Evolutionary conservation across 2,329 filamentous ascomycete genomes (phyloP).

Genomic region (Gremmenia infestans): DNA sequence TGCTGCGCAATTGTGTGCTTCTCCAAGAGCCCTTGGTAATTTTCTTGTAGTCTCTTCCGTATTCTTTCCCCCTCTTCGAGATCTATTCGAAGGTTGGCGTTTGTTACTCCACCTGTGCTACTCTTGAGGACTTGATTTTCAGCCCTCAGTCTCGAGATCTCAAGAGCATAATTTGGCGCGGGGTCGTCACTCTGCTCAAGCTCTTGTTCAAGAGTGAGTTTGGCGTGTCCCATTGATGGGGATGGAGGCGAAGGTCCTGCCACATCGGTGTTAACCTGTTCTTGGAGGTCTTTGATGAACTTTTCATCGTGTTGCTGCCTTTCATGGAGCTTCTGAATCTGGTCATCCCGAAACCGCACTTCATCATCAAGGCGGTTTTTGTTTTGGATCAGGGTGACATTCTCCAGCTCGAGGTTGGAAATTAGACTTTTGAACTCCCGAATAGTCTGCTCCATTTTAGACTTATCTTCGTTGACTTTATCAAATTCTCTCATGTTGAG

Average conservation of each 20-base stretch:
- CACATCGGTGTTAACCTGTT: conserved; percentile 37
- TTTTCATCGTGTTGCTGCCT: conserved; percentile 41
- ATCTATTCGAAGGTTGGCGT: conserved; percentile 49
- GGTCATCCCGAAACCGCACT: conserved; percentile 26
- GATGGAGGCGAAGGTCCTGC: conserved; percentile 17
- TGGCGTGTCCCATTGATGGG: conserved; percentile 7
- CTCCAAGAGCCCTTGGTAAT: conserved; percentile 53
- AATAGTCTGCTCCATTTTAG: conserved; percentile 32
- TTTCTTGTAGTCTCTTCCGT: conserved; percentile 47
- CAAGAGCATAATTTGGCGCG: conserved; percentile 44
- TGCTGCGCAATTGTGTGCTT: conserved; percentile 53
- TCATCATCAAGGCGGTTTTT: conserved; percentile 44
- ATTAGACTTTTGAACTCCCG: conserved; percentile 35
- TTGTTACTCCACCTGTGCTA: conserved; percentile 50
- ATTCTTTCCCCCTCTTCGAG: conserved; percentile 50
- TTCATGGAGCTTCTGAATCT: conserved; percentile 31
- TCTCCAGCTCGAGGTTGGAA: conserved; percentile 28
- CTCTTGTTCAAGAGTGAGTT: conserved; percentile 54
- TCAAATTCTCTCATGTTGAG: conserved; percentile 39
- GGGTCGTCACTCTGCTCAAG: conserved; percentile 37
- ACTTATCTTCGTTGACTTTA: conserved; percentile 25
- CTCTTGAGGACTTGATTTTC: conserved; percentile 56
- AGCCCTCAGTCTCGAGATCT: conserved; percentile 54
- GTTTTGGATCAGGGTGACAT: conserved; percentile 35
- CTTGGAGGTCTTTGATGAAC: conserved; percentile 49